Percentiles rank a stretch among this genome's conserved stretches.
Evolutionary conservation across 345 rosid genomes (phyloP).

Genomic region (Heritiera fomes): DNA sequence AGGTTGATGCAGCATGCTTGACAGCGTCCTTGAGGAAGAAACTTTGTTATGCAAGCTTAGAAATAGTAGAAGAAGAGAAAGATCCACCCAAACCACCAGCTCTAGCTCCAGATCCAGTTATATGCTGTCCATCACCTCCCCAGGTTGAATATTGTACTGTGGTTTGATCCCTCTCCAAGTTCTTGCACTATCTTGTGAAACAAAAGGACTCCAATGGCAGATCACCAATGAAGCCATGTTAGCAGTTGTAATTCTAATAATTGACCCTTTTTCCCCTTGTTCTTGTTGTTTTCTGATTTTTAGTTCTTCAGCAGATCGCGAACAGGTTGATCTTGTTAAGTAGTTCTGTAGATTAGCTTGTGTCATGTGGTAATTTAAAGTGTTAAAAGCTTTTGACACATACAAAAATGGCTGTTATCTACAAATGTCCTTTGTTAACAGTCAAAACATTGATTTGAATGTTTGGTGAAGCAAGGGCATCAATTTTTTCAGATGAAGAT

Average conservation of each 20-base stretch:
- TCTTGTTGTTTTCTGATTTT: background rate
- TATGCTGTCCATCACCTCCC: constrained; percentile 10
- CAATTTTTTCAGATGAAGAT: too few species aligned
- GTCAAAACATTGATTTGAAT: background rate
- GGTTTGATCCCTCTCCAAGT: constrained; percentile 32
- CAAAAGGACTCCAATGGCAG: background rate
- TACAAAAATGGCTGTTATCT: background rate
- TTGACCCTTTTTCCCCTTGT: too few species aligned
- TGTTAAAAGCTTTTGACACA: too few species aligned
- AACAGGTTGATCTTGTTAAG: background rate
- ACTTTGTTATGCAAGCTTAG: constrained; percentile 32
- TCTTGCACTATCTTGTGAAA: constrained; percentile 27
- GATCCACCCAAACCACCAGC: background rate
- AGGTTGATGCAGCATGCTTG: constrained; percentile 42
- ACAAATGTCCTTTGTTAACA: background rate
- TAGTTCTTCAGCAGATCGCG: background rate
- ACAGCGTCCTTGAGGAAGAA: constrained; percentile 39
- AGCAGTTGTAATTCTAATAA: background rate
- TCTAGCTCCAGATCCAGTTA: background rate
- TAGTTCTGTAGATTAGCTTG: background rate
- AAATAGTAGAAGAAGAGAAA: constrained; percentile 35
- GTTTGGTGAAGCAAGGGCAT: background rate
- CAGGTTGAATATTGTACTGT: constrained; percentile 21
- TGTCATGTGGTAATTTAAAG: background rate
- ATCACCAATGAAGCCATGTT: background rate